These are phyloP conservation scores for Erucastrum elatum DNA, from an alignment of 345 rosid species.

Conservation along the genomic window DNA sequence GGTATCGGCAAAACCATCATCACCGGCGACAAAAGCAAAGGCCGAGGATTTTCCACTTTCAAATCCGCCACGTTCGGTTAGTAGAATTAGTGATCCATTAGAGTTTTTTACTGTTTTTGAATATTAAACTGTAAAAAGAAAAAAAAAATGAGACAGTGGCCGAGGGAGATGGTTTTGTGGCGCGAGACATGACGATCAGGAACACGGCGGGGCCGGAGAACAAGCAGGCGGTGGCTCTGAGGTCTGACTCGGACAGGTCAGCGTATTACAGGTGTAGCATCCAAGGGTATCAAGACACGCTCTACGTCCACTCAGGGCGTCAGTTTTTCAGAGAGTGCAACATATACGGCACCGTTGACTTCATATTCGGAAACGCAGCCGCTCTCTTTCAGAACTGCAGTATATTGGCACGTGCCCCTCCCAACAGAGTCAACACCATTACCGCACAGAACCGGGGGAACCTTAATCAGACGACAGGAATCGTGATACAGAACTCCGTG, in stretches of 20 bases:
- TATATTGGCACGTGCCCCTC: conserved; percentile 29
- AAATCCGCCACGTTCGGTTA: conserved; percentile 59
- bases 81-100: not conserved
- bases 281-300: conserved; percentile 61
- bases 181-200: conserved; percentile 49
- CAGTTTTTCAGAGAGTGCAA: conserved; percentile 56
- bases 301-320: conserved; percentile 52
- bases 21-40: conserved; percentile 58
- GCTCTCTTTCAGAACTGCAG: conserved; percentile 47
- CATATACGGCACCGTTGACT: conserved; percentile 55
- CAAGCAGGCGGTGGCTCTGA: conserved; percentile 60
- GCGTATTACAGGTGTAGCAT: conserved; percentile 54
- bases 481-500: conserved; percentile 49
- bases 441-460: too few relatives aligned
- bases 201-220: conserved; percentile 62
- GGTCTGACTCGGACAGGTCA: conserved; percentile 56
- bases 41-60: conserved; percentile 62
- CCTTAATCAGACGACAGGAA: not conserved
- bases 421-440: too few relatives aligned
- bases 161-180: conserved; percentile 51
- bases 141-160: conserved; percentile 42
- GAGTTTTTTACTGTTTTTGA: not conserved
- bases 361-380: conserved; percentile 56
- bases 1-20: conserved; percentile 56
- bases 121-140: not conserved